These are phyloP conservation scores for Suillus americanus DNA, from an alignment of 768 basidiomycete genomes.

Conservation along the genomic window DNA sequence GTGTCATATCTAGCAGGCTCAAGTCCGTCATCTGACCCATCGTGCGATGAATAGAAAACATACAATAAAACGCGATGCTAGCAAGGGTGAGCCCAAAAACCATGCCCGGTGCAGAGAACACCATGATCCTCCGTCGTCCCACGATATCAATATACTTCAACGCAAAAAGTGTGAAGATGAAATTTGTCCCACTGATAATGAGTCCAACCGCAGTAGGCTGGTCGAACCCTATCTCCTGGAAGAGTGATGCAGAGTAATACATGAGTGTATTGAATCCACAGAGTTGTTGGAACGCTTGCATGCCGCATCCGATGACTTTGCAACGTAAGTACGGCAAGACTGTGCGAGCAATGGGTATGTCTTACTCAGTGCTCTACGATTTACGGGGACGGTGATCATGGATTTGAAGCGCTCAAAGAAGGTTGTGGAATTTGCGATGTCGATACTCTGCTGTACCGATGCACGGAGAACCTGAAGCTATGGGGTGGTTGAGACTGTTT, in stretches of 20 bases:
- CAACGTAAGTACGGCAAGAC: background rate
- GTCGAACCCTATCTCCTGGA: conserved; percentile 78
- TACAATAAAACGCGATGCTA: conserved; percentile 65
- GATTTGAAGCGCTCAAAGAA: conserved; percentile 54
- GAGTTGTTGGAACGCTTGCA: conserved; percentile 83
- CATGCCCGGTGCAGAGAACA: conserved; percentile 74
- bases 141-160: conserved; percentile 68
- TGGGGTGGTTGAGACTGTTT: background rate
- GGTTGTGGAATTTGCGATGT: conserved; percentile 61
- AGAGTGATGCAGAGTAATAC: conserved; percentile 76
- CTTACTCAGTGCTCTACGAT: conserved; percentile 70
- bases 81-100: conserved; percentile 62
- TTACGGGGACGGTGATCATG: conserved; percentile 55
- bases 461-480: conserved; percentile 60
- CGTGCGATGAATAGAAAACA: conserved; percentile 23
- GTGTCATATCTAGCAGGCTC: conserved; percentile 50
- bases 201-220: conserved; percentile 82
- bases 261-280: conserved; percentile 84
- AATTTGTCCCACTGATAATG: conserved; percentile 77
- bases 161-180: conserved; percentile 74
- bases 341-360: conserved; percentile 10
- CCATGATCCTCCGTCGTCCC: conserved; percentile 69
- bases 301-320: conserved; percentile 71
- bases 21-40: background rate
- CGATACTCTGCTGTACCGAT: conserved; percentile 60